Evolutionary conservation across 225 moss, liverwort and hornwort species (phyloP).

Genomic region (Neckera pumila): DNA sequence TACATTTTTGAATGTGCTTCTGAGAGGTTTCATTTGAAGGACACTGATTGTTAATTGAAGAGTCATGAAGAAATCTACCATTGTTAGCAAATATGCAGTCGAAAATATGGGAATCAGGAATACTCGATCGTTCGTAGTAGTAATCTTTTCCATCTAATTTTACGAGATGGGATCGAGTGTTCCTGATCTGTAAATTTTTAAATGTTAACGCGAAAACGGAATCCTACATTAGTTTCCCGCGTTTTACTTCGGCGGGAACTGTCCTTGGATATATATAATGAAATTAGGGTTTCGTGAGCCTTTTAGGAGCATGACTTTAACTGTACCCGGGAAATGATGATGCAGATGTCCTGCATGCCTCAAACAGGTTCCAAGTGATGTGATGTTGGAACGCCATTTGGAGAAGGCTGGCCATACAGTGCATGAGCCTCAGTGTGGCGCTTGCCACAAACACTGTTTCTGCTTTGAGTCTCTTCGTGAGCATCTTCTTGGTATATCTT

Average conservation of each 20-base stretch:
- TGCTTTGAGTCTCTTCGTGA: conserved; percentile 61
- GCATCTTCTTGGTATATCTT: conserved; percentile 42
- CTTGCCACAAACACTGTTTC: conserved; percentile 51
- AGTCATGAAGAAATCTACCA: not conserved
- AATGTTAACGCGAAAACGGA: not conserved
- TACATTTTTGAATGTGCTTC: not conserved
- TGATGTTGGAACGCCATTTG: conserved; percentile 32
- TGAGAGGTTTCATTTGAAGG: not conserved
- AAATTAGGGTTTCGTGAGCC: not conserved
- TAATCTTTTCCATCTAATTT: not conserved
- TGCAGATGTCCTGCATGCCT: conserved; percentile 56
- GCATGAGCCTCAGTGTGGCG: conserved; percentile 58
- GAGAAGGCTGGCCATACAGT: conserved; percentile 37
- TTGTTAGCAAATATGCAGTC: not conserved
- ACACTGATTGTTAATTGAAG: not conserved
- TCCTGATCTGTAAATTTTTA: not conserved
- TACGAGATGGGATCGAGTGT: not conserved
- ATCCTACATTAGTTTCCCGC: not conserved
- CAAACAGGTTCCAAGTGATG: conserved; percentile 34
- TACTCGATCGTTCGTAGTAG: not conserved
- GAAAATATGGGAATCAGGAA: not conserved
- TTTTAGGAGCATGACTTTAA: not conserved
- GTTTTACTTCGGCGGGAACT: not conserved
- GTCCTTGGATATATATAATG: not conserved
- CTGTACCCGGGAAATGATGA: not conserved